A percentile compares a stretch with the other conserved stretches of the same genome.
phyloP scores from a whole-genome alignment of 306 rosid genomes.

The Sicyos baderoa region DNA sequence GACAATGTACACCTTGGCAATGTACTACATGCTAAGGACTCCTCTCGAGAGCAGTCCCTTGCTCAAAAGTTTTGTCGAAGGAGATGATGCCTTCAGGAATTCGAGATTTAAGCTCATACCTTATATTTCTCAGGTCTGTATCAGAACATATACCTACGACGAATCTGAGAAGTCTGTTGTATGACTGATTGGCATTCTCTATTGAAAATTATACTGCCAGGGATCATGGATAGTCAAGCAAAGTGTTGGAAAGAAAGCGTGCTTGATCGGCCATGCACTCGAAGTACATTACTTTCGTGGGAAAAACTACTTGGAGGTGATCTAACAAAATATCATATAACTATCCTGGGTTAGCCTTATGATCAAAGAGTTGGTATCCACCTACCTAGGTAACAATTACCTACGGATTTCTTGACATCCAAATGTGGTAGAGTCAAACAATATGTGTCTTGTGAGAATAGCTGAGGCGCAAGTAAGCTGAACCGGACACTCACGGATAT shows the following conservation, averaged over 20 bases:
- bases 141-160: background rate
- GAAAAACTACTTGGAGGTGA: conserved; percentile 78
- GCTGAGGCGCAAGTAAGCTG: too few species aligned
- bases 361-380: too few species aligned
- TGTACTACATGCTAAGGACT: conserved; percentile 65
- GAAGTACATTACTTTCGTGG: conserved; percentile 56
- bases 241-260: conserved; percentile 89
- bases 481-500: too few species aligned
- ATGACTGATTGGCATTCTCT: conserved; percentile 5
- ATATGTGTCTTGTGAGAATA: too few species aligned
- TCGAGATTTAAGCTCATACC: conserved; percentile 90
- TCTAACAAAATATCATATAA: background rate
- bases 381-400: too few species aligned
- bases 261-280: conserved; percentile 69
- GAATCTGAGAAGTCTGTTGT: background rate
- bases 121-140: conserved; percentile 74
- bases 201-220: conserved; percentile 31
- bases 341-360: too few species aligned
- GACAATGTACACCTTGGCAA: conserved; percentile 50
- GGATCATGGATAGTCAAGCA: conserved; percentile 98
- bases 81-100: conserved; percentile 77
- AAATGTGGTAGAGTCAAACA: too few species aligned
- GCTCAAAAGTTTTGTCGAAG: conserved; percentile 60
- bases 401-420: too few species aligned
- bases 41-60: conserved; percentile 65